Evolutionary conservation across 148 eudicot species (phyloP), one percentile per base, ranked within the genome.

Genomic region (Fagopyrum tataricum): DNA sequence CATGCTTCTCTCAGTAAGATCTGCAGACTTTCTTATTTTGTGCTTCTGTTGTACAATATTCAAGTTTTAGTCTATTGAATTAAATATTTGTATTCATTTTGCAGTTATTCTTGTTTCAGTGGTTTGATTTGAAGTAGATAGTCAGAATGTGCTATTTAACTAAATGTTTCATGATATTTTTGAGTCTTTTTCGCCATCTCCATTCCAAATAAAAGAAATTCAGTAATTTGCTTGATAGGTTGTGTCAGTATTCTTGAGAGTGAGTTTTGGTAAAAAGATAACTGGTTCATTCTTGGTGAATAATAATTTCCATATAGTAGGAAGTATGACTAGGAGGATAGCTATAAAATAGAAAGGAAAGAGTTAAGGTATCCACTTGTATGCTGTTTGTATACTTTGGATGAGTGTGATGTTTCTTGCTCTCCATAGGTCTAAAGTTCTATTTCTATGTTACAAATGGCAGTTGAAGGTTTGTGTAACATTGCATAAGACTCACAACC

Each of bases 1-100:
- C 49, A 79, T 95, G 83, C 78, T 88, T 78, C 96, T 91, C 61
- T 83, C 81, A 81, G 99, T 95, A 86, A 77, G 91, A 85, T 72
- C 24, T 74, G 4, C 52, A 64, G 18, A 4, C 10, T 37, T 56
- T 37, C 66, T 61, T 72, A 6, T 70, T 11, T 56, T 70, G 67
- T 23, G 71, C 46, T 24, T 40, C 43, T 49, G 1, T 59, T 59
- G 20, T 20, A 37, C 26, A 12, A 15, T 18, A 4, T 55, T 9
- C 61, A 55, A 21, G 12, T 17, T 52, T 52, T 52, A 52, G 23
- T 55, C 61, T 55, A 20, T 55, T 55, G 61, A 18, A 55, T 55
- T 7, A 55, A 5, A 7, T n/a, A 8, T 55, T 20, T 12, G 8
- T 55, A 59, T 24, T 59, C 39, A 24, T 23, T 59, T 23, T 59